Evolutionary conservation across 2,329 filamentous ascomycete genomes (phyloP), one percentile per base, ranked within the genome.

Genomic region (Diaporthe helianthi): DNA sequence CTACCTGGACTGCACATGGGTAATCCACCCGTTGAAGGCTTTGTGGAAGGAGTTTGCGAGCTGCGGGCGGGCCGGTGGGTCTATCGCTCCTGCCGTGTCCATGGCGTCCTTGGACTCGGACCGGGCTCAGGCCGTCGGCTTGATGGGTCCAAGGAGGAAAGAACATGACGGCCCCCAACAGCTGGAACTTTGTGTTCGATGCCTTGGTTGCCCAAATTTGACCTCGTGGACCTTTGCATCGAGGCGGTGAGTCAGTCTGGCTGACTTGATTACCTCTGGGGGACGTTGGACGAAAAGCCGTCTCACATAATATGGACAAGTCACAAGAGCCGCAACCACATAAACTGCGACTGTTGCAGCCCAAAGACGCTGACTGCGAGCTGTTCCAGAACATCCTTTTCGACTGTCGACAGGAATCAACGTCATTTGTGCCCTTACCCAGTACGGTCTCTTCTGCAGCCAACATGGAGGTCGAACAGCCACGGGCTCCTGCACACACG

Each of bases 1-100:
- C 31, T 33, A 33, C 31, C 31, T 33, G 9, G 5, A 33, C 31
- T 33, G 9, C 31, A 33, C 4, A 54, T 31, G 19, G 24, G 1
- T 17, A 29, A 31, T 31, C 66, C 66, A 63, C 66, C 24, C 22
- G 19, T 26, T n/a, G 44, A 41, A n/a, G 1, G 47, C 1, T 68
- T 4, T 5, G 29, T 38, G 55, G 66, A 49, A 63, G 47, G n/a
- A 68, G 66, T 68, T 61, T 68, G 66, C 55, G 66, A 68, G 26
- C 24, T 17, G 47, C 19, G 47, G 24, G 61, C 61, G 47, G 61
- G 61, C 61, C n/a, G 61, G 26, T 65, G 47, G 47, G 22, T 24
- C 44, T 31, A 12, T 22, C 36, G 15, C 19, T 7, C 36, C 24
- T 31, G 36, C 36, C 54, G 36, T 26, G 22, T 22, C 31, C 19